phyloP scores from a whole-genome alignment of 768 basidiomycete genomes.

The Kwoniella pini region DNA sequence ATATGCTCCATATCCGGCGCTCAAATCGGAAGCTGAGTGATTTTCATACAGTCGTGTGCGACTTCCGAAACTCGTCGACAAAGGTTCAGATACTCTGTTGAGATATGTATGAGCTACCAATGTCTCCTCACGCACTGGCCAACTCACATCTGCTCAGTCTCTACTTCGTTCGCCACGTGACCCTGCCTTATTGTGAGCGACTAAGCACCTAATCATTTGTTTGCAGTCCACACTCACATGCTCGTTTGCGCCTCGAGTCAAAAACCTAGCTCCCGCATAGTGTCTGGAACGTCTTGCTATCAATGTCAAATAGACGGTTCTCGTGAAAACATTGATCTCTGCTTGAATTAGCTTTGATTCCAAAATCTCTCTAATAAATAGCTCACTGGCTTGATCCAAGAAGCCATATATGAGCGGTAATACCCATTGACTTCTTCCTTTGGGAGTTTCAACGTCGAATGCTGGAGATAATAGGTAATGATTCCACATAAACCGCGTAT shows the following conservation, averaged over 20 bases:
- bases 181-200: conserved; percentile 63
- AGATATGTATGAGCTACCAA: not conserved
- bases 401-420: conserved; percentile 91
- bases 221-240: conserved; percentile 62
- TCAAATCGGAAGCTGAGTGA: conserved; percentile 15
- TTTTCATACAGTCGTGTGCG: conserved; percentile 9
- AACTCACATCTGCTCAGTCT: conserved; percentile 83
- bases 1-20: conserved; percentile 66
- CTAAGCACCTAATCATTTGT: no score
- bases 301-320: conserved; percentile 88
- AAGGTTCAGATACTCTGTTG: conserved; percentile 52
- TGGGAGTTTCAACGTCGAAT: conserved; percentile 59
- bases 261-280: conserved; percentile 91
- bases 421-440: conserved; percentile 69
- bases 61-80: conserved; percentile 44
- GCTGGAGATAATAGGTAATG: conserved; percentile 76
- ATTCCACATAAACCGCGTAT: conserved; percentile 93
- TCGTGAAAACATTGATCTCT: conserved; percentile 89
- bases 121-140: not conserved
- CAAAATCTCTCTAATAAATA: not conserved
- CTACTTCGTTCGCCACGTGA: conserved; percentile 97
- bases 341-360: conserved; percentile 7
- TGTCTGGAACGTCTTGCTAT: conserved; percentile 92
- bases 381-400: conserved; percentile 91
- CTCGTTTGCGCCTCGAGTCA: conserved; percentile 91